Percentiles rank a stretch among this genome's conserved stretches.
Evolutionary conservation across 2,329 filamentous ascomycete genomes (phyloP).

Genomic region (Chalara sp.): DNA sequence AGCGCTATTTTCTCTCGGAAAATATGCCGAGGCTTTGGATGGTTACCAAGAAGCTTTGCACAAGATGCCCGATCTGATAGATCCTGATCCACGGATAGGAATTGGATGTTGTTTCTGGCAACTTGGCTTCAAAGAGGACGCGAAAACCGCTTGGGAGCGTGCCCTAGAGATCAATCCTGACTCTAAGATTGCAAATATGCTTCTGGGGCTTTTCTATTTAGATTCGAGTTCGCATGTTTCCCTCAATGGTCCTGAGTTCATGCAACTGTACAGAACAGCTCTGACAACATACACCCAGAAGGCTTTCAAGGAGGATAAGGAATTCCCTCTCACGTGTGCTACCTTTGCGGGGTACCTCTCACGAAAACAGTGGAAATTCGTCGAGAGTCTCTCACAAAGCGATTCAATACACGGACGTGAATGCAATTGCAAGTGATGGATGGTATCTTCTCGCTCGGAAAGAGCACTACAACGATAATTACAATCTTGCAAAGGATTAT

Average conservation of each 20-base stretch:
- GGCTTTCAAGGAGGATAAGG: constrained; percentile 89
- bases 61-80: constrained; percentile 79
- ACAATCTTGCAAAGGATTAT: constrained; percentile 71
- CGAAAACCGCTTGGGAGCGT: constrained; percentile 84
- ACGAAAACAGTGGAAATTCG: constrained; percentile 71
- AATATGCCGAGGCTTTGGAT: constrained; percentile 75
- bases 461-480: constrained; percentile 75
- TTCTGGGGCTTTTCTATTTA: constrained; percentile 85
- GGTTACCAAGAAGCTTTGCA: constrained; percentile 81
- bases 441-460: constrained; percentile 94
- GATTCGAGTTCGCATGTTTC: constrained; percentile 78
- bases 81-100: constrained; percentile 92
- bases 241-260: constrained; percentile 79
- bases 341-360: constrained; percentile 85
- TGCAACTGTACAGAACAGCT: constrained; percentile 79
- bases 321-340: constrained; percentile 80
- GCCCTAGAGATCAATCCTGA: constrained; percentile 73
- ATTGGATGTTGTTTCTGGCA: constrained; percentile 98
- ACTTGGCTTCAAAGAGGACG: constrained; percentile 87
- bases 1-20: constrained; percentile 78
- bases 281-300: constrained; percentile 94
- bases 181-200: constrained; percentile 83
- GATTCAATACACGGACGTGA: constrained; percentile 93
- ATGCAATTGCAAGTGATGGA: constrained; percentile 92
- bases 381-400: constrained; percentile 86